Base-by-base conservation (phyloP, 164 flowering plant genomes). In the Nelumbo lutea region DNA sequence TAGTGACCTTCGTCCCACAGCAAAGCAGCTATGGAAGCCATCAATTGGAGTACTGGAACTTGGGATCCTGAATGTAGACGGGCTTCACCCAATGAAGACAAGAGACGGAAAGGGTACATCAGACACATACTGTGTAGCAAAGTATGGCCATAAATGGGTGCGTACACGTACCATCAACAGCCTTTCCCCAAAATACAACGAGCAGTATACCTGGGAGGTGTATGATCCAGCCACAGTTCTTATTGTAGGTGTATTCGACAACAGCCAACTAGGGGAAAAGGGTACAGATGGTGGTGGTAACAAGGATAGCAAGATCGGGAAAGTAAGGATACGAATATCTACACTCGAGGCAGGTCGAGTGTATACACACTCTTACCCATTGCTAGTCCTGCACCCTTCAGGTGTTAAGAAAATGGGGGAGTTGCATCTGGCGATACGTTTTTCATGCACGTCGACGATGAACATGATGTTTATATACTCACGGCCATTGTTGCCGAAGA, bases 351-450 rank as follows among this genome's bases (percentile, higher is more conserved):
- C 96, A 6, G 88, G 96, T 40, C 83, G 98, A 11, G 86, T 93
- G 13, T 93, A 91, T 57, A 89, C 98, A n/a, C 97, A 93, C 72
- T 84, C 90, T 10, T 93, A 93, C 62, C 98, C 98, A 0, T 61
- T 93, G 74, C 85, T 93, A 3, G 93, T 90, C 64, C 84, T 93
- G 47, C 90, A 89, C 55, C 90, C 98, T 42, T 79, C 85, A 2
- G 97, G 97, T 0, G 90, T 93, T 41, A 93, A 91, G 77, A 93
- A 91, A 76, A 91, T 91, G 96, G 97, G 97, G 2, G 98, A 93
- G 71, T 59, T 93, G 71, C 98, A 93, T 78, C 66, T 93, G 75
- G 98, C 96, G 1, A 79, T 93, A n/a, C 69, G 96, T 41, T 93
- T 93, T 73, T 81, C 98, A 1, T 91, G 94, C 84, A 87, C 91